Evolutionary conservation across 2,329 filamentous ascomycete species (phyloP), one percentile per base, ranked within the genome.

Genomic region (Venturia nashicola): DNA sequence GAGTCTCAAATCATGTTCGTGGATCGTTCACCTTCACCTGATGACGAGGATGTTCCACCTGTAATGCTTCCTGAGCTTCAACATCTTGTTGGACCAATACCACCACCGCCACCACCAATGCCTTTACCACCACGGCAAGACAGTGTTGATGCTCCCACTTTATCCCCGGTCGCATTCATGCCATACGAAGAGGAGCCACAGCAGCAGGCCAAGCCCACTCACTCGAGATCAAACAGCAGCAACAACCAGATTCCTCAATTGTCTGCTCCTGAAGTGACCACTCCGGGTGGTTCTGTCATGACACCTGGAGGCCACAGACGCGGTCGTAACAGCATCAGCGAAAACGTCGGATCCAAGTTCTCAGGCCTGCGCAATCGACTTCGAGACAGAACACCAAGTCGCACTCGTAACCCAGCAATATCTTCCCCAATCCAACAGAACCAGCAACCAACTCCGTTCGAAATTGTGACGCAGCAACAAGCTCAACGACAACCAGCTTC

Each of bases 61-160:
- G 79, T 81, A 11, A 74, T 85, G 11, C 76, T 87, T 20, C 82
- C 84, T 7, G 82, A 87, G 69, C 77, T 87, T 11, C 83, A 85
- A 69, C 84, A 86, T 71, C 75, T 87, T 18, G 80, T 79, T 32
- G 76, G 72, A 11, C 82, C 82, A 36, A 18, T 46, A 32, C 63
- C 63, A 40, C 71, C 74, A 11, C 74, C 74, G 14, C 73, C 74
- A 40, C 74, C 74, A 0, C 73, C 73, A n/a, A 73, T 74, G 36
- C 68, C 69, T 20, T 71, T 73, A 63, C 70, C 68, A 40, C 62
- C 65, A 36, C 51, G 51, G 20, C 51, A 36, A 57, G 32, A 57
- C 16, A 57, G 51, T 57, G 51, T 27, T 27, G n/a, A 61, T 54
- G 65, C 36, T 61, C 64, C 34, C 51, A 42, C 63, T 11, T 32